Evolutionary conservation across 805 yeast genomes (phyloP).

Genomic region (Candida jianshihensis): DNA sequence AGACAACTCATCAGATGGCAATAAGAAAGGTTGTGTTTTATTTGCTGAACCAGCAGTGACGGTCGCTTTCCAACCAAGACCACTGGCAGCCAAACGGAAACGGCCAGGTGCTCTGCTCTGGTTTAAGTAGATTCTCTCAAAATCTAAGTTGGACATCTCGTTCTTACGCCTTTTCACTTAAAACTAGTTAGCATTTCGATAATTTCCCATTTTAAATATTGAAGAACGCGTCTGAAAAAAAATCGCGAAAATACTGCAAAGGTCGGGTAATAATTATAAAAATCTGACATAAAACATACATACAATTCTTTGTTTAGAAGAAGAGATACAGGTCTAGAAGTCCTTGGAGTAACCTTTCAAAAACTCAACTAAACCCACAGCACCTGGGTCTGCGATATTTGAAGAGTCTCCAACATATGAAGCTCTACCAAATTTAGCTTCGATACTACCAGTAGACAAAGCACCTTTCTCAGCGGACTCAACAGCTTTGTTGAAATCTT

Average conservation of each 20-base stretch:
- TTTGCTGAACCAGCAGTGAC: conserved; percentile 40
- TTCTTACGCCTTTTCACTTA: too few relatives aligned
- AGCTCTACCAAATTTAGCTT: conserved; percentile 91
- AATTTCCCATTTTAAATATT: too few relatives aligned
- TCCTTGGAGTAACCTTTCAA: conserved; percentile 29
- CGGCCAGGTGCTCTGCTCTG: conserved; percentile 81
- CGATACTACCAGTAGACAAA: conserved; percentile 60
- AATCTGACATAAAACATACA: not conserved
- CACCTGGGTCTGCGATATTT: conserved; percentile 89
- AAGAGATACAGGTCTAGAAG: not conserved
- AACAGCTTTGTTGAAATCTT: conserved; percentile 54
- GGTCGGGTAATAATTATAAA: not conserved
- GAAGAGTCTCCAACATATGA: conserved; percentile 76
- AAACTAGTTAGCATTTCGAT: too few relatives aligned
- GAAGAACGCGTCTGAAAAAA: too few relatives aligned
- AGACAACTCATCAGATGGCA: conserved; percentile 81
- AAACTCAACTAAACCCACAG: conserved; percentile 69
- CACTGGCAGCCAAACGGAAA: conserved; percentile 93
- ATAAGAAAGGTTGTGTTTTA: conserved; percentile 66
- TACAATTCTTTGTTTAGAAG: not conserved
- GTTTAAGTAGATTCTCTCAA: conserved; percentile 84
- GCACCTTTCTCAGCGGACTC: conserved; percentile 72
- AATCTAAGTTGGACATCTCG: conserved; percentile 43
- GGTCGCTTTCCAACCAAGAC: conserved; percentile 91
- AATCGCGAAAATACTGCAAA: not conserved